Percentiles rank a stretch among this genome's conserved stretches.
Evolutionary conservation across 1,284 basidiomycete genomes (phyloP).

Genomic region (Cutaneotrichosporon daszewskae): DNA sequence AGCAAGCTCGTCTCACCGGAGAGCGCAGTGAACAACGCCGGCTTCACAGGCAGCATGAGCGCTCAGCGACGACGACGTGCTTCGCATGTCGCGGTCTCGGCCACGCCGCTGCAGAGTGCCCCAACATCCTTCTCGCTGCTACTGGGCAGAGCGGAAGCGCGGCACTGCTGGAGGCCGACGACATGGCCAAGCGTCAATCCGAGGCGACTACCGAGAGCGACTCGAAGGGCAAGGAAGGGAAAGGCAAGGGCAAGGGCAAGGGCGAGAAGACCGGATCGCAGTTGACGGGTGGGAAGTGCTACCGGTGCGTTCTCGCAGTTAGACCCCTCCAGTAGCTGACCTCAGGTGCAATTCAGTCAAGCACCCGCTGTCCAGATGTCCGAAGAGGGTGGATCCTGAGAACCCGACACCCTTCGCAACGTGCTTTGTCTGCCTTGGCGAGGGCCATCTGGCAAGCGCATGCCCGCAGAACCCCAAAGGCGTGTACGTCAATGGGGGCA

Average conservation of each 20-base stretch:
- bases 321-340: constrained; percentile 1
- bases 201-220: constrained; percentile 15
- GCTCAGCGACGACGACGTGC: constrained; percentile 62
- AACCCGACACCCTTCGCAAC: constrained; percentile 80
- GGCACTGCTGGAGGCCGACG: constrained; percentile 20
- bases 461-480: constrained; percentile 80
- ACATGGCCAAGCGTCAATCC: constrained; percentile 7
- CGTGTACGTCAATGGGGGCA: constrained; percentile 84
- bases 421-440: constrained; percentile 79
- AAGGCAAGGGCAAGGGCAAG: constrained; percentile 20
- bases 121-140: constrained; percentile 50
- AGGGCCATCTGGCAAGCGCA: constrained; percentile 72
- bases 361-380: constrained; percentile 74
- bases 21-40: no score
- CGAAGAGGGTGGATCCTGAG: constrained; percentile 57
- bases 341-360: constrained; percentile 72
- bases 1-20: constrained; percentile 21
- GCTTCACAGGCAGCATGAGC: no score
- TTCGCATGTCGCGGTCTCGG: constrained; percentile 83
- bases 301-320: constrained; percentile 57
- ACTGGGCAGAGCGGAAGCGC: constrained; percentile 15
- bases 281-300: constrained; percentile 65
- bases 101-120: constrained; percentile 78
- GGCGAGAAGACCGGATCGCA: constrained; percentile 25
- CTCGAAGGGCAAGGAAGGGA: constrained; percentile 13